Conservation (phyloP, 164 flowering plant genomes). For the Magnolia sinica region DNA sequence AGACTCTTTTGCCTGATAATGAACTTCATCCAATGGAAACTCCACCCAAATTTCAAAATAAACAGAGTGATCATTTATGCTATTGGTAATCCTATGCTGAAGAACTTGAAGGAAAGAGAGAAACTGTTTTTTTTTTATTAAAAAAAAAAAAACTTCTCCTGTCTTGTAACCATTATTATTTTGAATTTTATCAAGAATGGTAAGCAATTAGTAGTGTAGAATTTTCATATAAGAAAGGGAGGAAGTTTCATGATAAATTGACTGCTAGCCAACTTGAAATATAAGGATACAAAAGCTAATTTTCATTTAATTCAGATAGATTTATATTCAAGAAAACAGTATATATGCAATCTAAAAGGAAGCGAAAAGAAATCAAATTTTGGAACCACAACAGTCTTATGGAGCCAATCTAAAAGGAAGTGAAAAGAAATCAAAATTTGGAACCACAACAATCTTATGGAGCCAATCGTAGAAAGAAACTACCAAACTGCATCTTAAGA, state of each 20-base stretch:
- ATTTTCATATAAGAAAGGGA: too few relatives aligned
- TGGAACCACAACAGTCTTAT: not conserved
- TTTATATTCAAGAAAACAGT: not conserved
- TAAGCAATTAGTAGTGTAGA: too few relatives aligned
- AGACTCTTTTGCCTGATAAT: too few relatives aligned
- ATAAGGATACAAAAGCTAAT: not conserved
- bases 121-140: too few relatives aligned
- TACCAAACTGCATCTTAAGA: not conserved
- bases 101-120: too few relatives aligned
- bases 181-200: too few relatives aligned
- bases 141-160: too few relatives aligned
- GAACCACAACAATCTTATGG: not conserved
- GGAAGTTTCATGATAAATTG: not conserved
- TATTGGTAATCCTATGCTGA: too few relatives aligned
- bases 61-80: too few relatives aligned
- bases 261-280: not conserved
- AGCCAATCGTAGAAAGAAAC: not conserved
- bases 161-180: too few relatives aligned
- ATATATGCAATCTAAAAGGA: not conserved
- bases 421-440: not conserved
- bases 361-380: not conserved
- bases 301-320: not conserved
- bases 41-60: too few relatives aligned
- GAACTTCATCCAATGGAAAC: too few relatives aligned
- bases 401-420: not conserved